Evolutionary conservation across 2,329 filamentous ascomycete species (phyloP).

Genomic region (Byssoonygena ceratinophila): DNA sequence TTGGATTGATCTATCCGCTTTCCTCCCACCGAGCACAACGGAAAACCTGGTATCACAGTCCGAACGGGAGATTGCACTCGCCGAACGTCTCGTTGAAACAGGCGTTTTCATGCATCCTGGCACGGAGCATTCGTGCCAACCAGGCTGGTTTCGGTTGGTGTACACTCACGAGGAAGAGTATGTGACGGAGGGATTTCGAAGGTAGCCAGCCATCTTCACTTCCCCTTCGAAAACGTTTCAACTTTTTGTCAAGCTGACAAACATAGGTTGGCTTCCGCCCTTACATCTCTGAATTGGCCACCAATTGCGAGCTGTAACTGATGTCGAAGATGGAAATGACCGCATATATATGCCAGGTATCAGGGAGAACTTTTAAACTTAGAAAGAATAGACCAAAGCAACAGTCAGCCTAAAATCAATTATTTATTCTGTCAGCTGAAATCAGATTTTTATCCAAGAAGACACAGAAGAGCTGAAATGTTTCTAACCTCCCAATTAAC

Average conservation of each 20-base stretch:
- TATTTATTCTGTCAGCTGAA: too few species aligned
- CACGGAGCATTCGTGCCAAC: conserved; percentile 35
- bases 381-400: neutral
- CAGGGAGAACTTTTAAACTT: neutral
- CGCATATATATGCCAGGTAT: neutral
- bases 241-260: neutral
- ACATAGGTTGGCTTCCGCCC: neutral
- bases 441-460: too few species aligned
- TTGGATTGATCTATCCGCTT: conserved; percentile 43
- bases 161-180: conserved; percentile 34
- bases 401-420: neutral
- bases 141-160: conserved; percentile 47
- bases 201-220: conserved; percentile 16
- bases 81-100: conserved; percentile 34
- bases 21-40: conserved; percentile 24
- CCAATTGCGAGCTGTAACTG: neutral
- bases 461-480: too few species aligned
- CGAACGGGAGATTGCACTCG: conserved; percentile 38
- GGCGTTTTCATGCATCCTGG: conserved; percentile 45
- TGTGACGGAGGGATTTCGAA: conserved; percentile 29
- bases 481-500: too few species aligned
- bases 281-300: neutral
- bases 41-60: conserved; percentile 20
- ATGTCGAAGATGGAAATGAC: neutral
- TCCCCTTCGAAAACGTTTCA: neutral